Base-by-base conservation (phyloP, 768 basidiomycete genomes). In the Boletus rubroflammeus region DNA sequence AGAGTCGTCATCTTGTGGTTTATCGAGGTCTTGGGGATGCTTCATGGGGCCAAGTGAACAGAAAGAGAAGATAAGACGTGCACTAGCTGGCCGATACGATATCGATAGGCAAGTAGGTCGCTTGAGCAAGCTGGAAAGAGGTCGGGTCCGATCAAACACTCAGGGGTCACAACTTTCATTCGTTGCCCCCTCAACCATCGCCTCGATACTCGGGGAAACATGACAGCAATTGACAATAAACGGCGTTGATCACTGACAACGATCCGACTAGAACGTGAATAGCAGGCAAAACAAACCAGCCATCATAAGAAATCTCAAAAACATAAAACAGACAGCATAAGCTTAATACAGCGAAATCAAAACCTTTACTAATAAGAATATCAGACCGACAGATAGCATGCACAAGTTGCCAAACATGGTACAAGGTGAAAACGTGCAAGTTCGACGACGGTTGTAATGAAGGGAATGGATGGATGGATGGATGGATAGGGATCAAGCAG, bases 1-100 rank as follows among this genome's bases (percentile, higher is more conserved):
- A 10, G n/a, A n/a, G n/a, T 47, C n/a, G 8, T 17, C 47, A 17
- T 50, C 36, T 9, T 40, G 14, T 15, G 45, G 75, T 75, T 78
- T 79, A 81, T 84, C 80, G 78, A 78, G 76, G 68, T 61, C 66
- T 61, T 57, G 56, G 51, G 61, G 63, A 55, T 68, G 69, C 71
- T 72, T 71, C 76, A 78, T 78, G 71, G 58, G 39, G 60, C 41
- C 50, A 64, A 62, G 51, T 9, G 48, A n/a, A 60, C 64, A 32
- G 50, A 65, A 61, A 10, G 41, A 64, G 62, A 47, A 59, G 41
- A 69, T 45, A 63, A 55, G 38, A 47, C 21, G 44, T 31, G 25
- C 14, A 34, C 25, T 39, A 25, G 51, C 23, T 36, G 14, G 21
- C 19, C n/a, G 3, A 21, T 21, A 21, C 19, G 47, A 45, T 34